These are phyloP conservation scores for Nakazawaea sp. DNA, from an alignment of 805 yeast genomes.

Conservation along the genomic window DNA sequence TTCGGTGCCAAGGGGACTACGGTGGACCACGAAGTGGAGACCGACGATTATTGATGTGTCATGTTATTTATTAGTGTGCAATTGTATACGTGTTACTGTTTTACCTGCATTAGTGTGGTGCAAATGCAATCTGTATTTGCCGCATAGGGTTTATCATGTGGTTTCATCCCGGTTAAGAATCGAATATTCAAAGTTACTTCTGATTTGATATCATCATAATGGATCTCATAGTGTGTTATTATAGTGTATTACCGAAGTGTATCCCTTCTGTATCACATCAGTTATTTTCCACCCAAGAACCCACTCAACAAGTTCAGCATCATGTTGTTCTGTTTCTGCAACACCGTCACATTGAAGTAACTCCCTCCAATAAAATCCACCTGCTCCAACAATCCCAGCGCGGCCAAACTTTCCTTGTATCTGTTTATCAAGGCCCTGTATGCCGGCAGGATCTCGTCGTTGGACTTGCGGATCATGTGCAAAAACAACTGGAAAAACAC, in stretches of 20 bases:
- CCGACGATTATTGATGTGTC: slow-evolving; percentile 20
- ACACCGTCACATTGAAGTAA: slow-evolving; percentile 23
- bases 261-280: slow-evolving; percentile 4
- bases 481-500: slow-evolving; percentile 68
- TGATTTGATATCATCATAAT: too few relatives aligned
- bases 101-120: too few relatives aligned
- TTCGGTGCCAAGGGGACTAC: slow-evolving; percentile 19
- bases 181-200: too few relatives aligned
- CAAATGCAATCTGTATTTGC: too few relatives aligned
- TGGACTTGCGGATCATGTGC: slow-evolving; percentile 44
- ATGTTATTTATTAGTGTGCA: too few relatives aligned
- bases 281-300: slow-evolving; percentile 37
- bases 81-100: neutral
- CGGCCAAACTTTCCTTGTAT: slow-evolving; percentile 19
- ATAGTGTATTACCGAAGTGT: neutral
- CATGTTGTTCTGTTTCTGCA: slow-evolving; percentile 47
- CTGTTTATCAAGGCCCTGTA: slow-evolving; percentile 39
- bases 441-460: slow-evolving; percentile 28
- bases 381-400: slow-evolving; percentile 16
- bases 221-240: neutral
- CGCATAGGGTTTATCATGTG: too few relatives aligned
- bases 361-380: slow-evolving; percentile 22
- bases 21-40: slow-evolving; percentile 20
- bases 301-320: slow-evolving; percentile 76
- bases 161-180: too few relatives aligned